A percentile compares a stretch with the other conserved stretches of the same genome.
Evolutionary conservation across 1,284 basidiomycete genomes (phyloP).

Genomic region (Ganoderma resinaceum): DNA sequence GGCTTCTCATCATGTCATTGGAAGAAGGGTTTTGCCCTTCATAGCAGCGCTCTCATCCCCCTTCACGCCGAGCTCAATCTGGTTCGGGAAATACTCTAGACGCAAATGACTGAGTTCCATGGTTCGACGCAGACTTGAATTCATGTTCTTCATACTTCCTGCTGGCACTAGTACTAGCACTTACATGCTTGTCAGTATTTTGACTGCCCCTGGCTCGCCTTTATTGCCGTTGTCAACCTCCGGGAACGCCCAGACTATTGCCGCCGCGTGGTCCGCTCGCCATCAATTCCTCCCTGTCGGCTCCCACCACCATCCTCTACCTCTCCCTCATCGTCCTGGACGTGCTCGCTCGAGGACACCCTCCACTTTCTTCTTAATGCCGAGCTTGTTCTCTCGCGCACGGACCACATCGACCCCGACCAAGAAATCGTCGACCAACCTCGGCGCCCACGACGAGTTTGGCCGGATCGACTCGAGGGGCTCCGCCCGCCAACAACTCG

Average conservation of each 20-base stretch:
- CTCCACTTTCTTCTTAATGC: slow-evolving; percentile 51
- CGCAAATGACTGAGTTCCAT: neutral
- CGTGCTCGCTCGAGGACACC: slow-evolving; percentile 33
- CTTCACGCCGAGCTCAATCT: neutral
- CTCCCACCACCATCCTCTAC: slow-evolving; percentile 28
- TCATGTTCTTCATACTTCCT: slow-evolving; percentile 13
- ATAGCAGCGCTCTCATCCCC: neutral
- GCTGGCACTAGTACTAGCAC: neutral
- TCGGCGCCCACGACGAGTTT: slow-evolving; percentile 63
- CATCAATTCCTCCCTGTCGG: slow-evolving; percentile 30
- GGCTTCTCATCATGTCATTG: neutral
- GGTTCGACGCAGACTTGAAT: neutral
- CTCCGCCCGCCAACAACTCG: slow-evolving; percentile 41
- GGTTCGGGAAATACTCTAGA: neutral
- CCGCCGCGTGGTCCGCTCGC: slow-evolving; percentile 30
- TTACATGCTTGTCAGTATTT: neutral
- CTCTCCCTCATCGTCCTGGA: slow-evolving; percentile 20
- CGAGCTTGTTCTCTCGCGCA: slow-evolving; percentile 62
- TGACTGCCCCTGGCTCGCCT: slow-evolving; percentile 6
- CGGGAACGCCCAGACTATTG: slow-evolving; percentile 20
- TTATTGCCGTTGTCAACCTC: slow-evolving; percentile 27
- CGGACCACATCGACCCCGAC: slow-evolving; percentile 57
- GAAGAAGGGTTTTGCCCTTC: neutral
- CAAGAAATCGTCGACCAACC: slow-evolving; percentile 42
- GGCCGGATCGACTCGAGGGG: slow-evolving; percentile 61